Percentiles rank a stretch among this genome's conserved stretches.
These are phyloP conservation scores for Podaxis sp. DNA, from an alignment of 768 basidiomycete genomes.

Conservation along the genomic window DNA sequence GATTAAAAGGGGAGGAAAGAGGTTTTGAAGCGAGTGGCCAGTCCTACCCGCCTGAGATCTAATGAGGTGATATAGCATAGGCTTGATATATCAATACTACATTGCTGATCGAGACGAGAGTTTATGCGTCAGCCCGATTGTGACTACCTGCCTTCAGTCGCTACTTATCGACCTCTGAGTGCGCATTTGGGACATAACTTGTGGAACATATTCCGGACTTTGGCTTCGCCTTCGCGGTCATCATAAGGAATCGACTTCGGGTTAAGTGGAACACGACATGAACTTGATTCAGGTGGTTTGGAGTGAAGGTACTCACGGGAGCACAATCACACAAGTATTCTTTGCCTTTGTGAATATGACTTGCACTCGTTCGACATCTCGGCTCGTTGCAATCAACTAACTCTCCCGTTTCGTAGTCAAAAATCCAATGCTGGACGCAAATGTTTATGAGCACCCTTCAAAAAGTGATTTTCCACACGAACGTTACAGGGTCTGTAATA, in stretches of 20 bases:
- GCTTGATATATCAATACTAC: neutral
- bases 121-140: too few species aligned
- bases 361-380: slow-evolving; percentile 48
- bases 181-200: slow-evolving; percentile 57
- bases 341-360: slow-evolving; percentile 48
- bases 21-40: slow-evolving; percentile 43
- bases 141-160: neutral
- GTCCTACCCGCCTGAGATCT: neutral
- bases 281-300: neutral
- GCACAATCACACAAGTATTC: slow-evolving; percentile 8
- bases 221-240: slow-evolving; percentile 42
- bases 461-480: slow-evolving; percentile 16
- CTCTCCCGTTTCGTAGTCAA: slow-evolving; percentile 57
- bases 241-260: slow-evolving; percentile 5
- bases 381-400: slow-evolving; percentile 49
- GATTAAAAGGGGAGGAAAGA: slow-evolving; percentile 69
- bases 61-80: neutral
- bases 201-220: slow-evolving; percentile 64
- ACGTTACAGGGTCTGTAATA: slow-evolving; percentile 40
- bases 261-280: neutral
- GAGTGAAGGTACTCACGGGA: neutral
- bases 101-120: neutral
- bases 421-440: slow-evolving; percentile 52
- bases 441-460: neutral
- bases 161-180: neutral